phyloP scores from a whole-genome alignment of 148 eudicot species.

The Chenopodium suecicum region DNA sequence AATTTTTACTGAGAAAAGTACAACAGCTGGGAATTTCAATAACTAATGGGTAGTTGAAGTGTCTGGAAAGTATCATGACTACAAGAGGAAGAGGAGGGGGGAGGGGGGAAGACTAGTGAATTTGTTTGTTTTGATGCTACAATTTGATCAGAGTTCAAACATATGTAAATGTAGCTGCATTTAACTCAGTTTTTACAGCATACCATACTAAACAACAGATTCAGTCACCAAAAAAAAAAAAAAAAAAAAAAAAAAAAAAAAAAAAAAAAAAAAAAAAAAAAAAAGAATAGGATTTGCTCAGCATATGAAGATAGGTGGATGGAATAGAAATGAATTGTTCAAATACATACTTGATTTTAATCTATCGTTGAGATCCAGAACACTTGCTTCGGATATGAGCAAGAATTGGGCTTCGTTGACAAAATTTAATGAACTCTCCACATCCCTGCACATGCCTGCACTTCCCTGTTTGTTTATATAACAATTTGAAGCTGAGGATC shows the following conservation, averaged over 20 bases:
- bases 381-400: constrained; percentile 81
- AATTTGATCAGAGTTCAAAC: background rate
- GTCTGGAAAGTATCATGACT: background rate
- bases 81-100: too few relatives aligned
- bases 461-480: constrained; percentile 30
- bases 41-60: background rate
- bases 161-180: background rate
- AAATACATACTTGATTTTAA: constrained; percentile 64
- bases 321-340: constrained; percentile 11
- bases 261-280: constrained; percentile 3
- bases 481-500: constrained; percentile 44
- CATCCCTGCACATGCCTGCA: constrained; percentile 57
- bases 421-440: constrained; percentile 59
- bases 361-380: constrained; percentile 71
- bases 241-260: background rate
- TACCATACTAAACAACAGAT: constrained; percentile 3
- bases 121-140: background rate
- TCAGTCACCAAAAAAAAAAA: background rate
- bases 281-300: background rate
- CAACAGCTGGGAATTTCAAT: background rate
- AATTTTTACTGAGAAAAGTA: too few relatives aligned
- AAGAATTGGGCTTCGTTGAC: constrained; percentile 93
- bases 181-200: background rate
- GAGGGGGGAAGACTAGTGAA: background rate
- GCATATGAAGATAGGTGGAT: background rate